Evolutionary conservation across 2,329 filamentous ascomycete species (phyloP), one percentile per base, ranked within the genome.

Genomic region (Geoglossum cookeanum): DNA sequence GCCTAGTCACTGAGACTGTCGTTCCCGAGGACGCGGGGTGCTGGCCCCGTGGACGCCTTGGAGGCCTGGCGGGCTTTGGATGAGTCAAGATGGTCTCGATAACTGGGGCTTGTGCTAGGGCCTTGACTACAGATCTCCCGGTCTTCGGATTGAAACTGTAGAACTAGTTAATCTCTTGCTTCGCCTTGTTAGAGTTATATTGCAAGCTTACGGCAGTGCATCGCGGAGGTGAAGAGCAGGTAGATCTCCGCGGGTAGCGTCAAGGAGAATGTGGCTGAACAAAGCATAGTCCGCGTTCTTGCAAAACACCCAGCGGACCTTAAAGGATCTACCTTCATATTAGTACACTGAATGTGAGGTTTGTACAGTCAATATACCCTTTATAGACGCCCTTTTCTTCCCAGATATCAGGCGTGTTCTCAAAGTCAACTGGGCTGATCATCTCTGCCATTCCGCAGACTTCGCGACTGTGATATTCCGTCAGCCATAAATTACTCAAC

Each of bases 401-500:
- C 49, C 49, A 53, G 15, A 53, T 53, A 37, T 32, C 33, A 15
- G 49, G 49, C 49, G 6, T 37, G 5, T 30, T 6, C 9, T 53
- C 49, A 33, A 53, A 53, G 30, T 53, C 49, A 35, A 53, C 49
- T 9, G 49, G 49, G 49, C 49, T 53, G 30, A 53, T 53, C 49
- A 53, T 53, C 33, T 53, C 49, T 37, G 49, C 49, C n/a, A 53
- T 37, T 22, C 49, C 49, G 30, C 49, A 53, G 30, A 53, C 33
- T 13, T 53, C 49, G 15, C 15, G 49, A 22, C 49, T 53, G 8
- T 22, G 27, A 13, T 22, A 8, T 22, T 33, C 33, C 29, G 30
- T 53, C 22, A 53, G 49, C n/a, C 11, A 32, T n/a, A 13, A 15
- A 3, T 52, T 6, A 33, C 48, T 9, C 22, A 35, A n/a, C n/a